These are phyloP conservation scores for Ganoderma lingzhi DNA, from an alignment of 1,284 basidiomycete species.

Conservation along the genomic window DNA sequence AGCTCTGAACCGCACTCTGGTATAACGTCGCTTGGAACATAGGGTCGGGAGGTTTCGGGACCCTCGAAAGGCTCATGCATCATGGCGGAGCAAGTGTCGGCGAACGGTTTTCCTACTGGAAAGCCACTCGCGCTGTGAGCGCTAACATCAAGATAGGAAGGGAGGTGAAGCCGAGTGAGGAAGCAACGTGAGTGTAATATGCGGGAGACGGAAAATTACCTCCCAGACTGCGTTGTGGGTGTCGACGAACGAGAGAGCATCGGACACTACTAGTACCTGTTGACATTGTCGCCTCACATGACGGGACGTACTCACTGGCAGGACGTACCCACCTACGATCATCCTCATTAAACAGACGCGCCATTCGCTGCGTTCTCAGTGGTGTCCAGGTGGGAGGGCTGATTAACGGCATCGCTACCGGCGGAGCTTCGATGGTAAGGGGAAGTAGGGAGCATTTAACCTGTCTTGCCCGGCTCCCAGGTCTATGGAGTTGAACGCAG, in stretches of 20 bases:
- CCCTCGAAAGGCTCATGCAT: neutral
- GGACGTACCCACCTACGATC: too few species aligned
- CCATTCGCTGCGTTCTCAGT: too few species aligned
- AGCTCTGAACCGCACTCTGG: too few species aligned
- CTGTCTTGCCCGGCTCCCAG: too few species aligned
- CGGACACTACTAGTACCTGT: neutral
- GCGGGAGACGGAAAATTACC: too few species aligned
- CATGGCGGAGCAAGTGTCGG: neutral
- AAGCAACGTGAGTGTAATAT: neutral
- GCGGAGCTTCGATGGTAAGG: too few species aligned
- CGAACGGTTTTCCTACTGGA: neutral
- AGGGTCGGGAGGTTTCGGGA: neutral
- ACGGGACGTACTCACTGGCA: neutral
- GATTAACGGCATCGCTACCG: too few species aligned
- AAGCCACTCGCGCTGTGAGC: neutral
- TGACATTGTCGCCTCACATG: neutral
- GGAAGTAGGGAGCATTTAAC: too few species aligned
- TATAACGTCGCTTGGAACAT: too few species aligned
- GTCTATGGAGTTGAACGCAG: too few species aligned
- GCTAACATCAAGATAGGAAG: neutral
- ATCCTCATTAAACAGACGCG: too few species aligned
- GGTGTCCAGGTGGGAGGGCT: too few species aligned
- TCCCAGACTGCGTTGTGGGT: neutral
- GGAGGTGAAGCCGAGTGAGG: neutral
- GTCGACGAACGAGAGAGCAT: neutral